Percentiles rank a stretch among this genome's conserved stretches.
These are phyloP conservation scores for Nicotiana obtusifolia DNA, from an alignment of 257 asterid species.

Conservation along the genomic window DNA sequence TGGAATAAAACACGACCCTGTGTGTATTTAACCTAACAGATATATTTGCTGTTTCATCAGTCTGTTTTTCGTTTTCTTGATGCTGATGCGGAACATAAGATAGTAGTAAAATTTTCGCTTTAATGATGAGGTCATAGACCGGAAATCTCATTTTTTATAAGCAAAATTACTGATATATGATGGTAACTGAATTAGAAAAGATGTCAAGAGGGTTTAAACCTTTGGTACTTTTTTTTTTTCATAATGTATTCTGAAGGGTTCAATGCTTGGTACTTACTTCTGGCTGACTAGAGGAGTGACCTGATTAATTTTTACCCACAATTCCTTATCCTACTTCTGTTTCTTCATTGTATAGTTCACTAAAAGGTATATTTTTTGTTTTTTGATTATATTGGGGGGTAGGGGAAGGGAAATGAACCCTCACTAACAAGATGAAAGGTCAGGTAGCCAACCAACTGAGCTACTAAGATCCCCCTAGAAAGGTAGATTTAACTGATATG, in stretches of 20 bases:
- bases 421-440: no score
- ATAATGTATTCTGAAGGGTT: no score
- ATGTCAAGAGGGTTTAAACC: no score
- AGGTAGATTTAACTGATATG: background rate
- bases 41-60: slow-evolving; percentile 4
- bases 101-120: background rate
- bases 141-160: background rate
- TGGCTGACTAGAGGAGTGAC: background rate
- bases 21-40: background rate
- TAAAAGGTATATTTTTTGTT: background rate
- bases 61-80: background rate
- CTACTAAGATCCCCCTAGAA: background rate
- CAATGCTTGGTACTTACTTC: background rate
- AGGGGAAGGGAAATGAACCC: no score
- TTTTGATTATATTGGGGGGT: no score
- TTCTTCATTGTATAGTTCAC: background rate
- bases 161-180: background rate
- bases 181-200: background rate
- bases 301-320: background rate
- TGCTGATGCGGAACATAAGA: background rate
- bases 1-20: background rate
- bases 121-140: background rate
- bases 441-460: no score
- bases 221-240: no score
- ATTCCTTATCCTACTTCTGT: background rate